Evolutionary conservation across 2,329 filamentous ascomycete genomes (phyloP), one percentile per base, ranked within the genome.

Genomic region (Sporothrix protearum): DNA sequence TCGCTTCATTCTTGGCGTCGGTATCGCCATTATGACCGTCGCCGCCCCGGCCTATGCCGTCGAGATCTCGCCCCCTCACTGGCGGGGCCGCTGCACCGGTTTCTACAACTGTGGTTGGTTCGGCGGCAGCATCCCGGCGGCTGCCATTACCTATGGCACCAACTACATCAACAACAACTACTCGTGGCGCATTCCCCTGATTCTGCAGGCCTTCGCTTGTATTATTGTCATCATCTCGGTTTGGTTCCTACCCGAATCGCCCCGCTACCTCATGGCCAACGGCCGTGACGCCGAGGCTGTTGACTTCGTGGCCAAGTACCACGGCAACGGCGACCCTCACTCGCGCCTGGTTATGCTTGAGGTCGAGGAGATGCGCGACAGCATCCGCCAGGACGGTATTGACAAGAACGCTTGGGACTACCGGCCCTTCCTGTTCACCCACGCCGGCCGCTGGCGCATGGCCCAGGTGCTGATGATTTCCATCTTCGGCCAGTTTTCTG

Each of bases 361-460:
- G 76, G 73, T 82, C 9, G 78, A 81, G 57, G 82, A 83, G 77
- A 83, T 83, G 80, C 77, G 75, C 51, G 80, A 82, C 16, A 80
- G 80, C 68, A 85, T 85, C 71, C 78, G 78, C 16, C 74, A 80
- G 25, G 83, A 85, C 71, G 83, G 82, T 59, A 80, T 83, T 53
- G 84, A 85, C 75, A 85, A 85, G 79, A 76, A 76, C 47, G 81
- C 81, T n/a, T 84, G 80, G 80, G 83, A 85, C 72, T 85, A 85
- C 77, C 81, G 83, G 12, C 83, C 83, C 1, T 80, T 85, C 69
- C n/a, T 85, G 30, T 8, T 63, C 49, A 79, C 80, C 12, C 83
- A 84, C 77, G 81, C 78, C 66, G 83, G 82, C 57, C 83, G 83
- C 69, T 85, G 83, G 83, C 80, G 83, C 36, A 82, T 84, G 71